A percentile compares a stretch with the other conserved stretches of the same genome.
Evolutionary conservation across 768 basidiomycete species (phyloP).

Genomic region (Suillus brevipes): DNA sequence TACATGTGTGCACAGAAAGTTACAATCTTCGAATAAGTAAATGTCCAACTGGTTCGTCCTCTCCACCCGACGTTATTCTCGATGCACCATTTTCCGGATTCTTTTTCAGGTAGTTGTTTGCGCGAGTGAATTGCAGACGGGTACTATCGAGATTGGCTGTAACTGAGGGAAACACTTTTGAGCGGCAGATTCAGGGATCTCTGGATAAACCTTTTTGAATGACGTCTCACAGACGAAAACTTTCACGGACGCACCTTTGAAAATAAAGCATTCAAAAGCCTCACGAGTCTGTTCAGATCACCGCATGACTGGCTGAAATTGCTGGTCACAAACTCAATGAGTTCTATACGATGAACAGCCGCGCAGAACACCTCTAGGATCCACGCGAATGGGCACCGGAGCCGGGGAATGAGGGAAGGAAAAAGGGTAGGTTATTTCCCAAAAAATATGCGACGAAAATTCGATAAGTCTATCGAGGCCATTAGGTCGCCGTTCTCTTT

Average conservation of each 20-base stretch:
- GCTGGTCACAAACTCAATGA: constrained; percentile 88
- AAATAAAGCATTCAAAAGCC: constrained; percentile 76
- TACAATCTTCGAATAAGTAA: no score
- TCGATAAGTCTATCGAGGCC: constrained; percentile 83
- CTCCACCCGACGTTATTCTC: no score
- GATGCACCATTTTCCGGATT: no score
- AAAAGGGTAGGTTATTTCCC: constrained; percentile 91
- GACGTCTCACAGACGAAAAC: background rate
- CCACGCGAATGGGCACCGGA: constrained; percentile 70
- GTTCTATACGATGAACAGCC: constrained; percentile 52
- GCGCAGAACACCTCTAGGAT: constrained; percentile 80
- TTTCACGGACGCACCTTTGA: constrained; percentile 58
- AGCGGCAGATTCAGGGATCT: constrained; percentile 54
- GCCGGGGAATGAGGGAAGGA: constrained; percentile 90
- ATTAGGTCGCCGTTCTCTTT: constrained; percentile 85
- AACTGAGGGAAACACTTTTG: no score
- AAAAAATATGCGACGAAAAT: constrained; percentile 84
- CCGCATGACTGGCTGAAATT: background rate
- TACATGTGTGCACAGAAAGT: no score
- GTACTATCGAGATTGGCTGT: no score
- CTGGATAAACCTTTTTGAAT: constrained; percentile 38
- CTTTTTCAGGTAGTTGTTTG: no score
- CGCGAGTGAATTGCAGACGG: no score
- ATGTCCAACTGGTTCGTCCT: no score
- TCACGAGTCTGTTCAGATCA: constrained; percentile 10